Conservation (phyloP, 139 green algal species). For the Chlamydomonas incerta region DNA sequence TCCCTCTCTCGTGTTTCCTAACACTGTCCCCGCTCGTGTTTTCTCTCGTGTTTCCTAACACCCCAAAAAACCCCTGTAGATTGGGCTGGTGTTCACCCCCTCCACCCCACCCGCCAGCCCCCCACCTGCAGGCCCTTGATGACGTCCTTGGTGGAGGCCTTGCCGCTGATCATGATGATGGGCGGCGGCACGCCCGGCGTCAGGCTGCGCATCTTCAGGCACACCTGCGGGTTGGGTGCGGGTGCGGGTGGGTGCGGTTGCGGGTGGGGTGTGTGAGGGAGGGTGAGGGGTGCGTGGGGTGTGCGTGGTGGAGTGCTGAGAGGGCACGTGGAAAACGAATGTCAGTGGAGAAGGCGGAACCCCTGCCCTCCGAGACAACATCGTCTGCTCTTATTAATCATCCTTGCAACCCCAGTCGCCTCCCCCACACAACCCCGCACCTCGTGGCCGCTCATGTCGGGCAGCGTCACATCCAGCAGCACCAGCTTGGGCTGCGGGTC, state of each 20-base stretch:
- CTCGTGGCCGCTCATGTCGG: slow-evolving; percentile 57
- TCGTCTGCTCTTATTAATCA: background rate
- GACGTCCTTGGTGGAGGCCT: slow-evolving; percentile 54
- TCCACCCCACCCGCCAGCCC: background rate
- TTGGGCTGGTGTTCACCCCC: too few relatives aligned
- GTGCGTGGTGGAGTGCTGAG: background rate
- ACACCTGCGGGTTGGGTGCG: slow-evolving; percentile 43
- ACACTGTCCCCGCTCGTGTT: too few relatives aligned
- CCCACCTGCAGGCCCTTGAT: slow-evolving; percentile 55
- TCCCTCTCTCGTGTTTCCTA: too few relatives aligned
- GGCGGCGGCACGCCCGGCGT: slow-evolving; percentile 54
- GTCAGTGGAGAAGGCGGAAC: too few relatives aligned
- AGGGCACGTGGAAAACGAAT: background rate
- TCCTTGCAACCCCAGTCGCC: background rate
- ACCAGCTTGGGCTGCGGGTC: slow-evolving; percentile 54
- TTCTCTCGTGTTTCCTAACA: too few relatives aligned
- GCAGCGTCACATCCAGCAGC: slow-evolving; percentile 61
- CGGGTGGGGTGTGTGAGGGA: background rate
- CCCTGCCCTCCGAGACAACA: background rate
- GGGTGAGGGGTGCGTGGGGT: background rate
- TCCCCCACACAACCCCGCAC: background rate
- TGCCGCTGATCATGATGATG: slow-evolving; percentile 65
- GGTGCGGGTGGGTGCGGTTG: background rate
- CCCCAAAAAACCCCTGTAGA: too few relatives aligned
- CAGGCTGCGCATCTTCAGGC: slow-evolving; percentile 54